Evolutionary conservation across 371 early-diverging fungal genomes (phyloP), one percentile per base, ranked within the genome.

Genomic region (Syncephalastrum contaminatum): DNA sequence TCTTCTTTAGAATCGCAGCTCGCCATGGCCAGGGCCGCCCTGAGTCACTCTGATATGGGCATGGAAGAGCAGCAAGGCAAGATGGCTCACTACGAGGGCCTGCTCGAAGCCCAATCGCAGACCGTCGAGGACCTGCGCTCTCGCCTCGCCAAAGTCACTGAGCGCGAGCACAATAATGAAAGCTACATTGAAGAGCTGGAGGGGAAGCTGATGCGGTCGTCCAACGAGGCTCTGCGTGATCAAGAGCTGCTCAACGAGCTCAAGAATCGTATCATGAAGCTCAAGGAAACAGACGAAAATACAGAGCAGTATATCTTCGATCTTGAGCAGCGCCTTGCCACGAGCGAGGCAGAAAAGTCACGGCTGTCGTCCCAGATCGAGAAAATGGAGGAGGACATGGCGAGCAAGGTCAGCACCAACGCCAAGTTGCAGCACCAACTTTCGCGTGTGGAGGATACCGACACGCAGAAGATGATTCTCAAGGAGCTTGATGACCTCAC

Each of bases 1-100:
- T 68, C 84, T 0, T 71, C 69, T 0, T 63, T 85, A n/a, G 86
- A 85, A 61, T 72, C 77, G 1, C 77, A 85, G 25, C 58, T 88
- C 18, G 77, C 79, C 30, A 67, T 81, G 73, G 64, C 83, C 3
- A 66, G 73, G 27, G 83, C 83, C 16, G 83, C 81, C 1, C 44
- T 80, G 18, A 73, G 69, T 47, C 81, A 80, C 49, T 75, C 83
- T 0, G 74, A 79, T 41, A 68, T 66, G 42, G 72, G 72, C 0
- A 61, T 76, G 45, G 73, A 82, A 40, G 82, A 82, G 52, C 83
- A 82, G 40, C 74, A 80, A 21, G 69, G 58, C 19, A 70, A 74
- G 27, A 55, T 73, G 18, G 60, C 65, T 15, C 70, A 74, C 10
- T 63, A 59, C 15, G 69, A 75, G 39, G 25, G 53, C 3, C 51